phyloP scores from a whole-genome alignment of 192 early-diverging fungal genomes.

The Chytriomyces hyalinus region DNA sequence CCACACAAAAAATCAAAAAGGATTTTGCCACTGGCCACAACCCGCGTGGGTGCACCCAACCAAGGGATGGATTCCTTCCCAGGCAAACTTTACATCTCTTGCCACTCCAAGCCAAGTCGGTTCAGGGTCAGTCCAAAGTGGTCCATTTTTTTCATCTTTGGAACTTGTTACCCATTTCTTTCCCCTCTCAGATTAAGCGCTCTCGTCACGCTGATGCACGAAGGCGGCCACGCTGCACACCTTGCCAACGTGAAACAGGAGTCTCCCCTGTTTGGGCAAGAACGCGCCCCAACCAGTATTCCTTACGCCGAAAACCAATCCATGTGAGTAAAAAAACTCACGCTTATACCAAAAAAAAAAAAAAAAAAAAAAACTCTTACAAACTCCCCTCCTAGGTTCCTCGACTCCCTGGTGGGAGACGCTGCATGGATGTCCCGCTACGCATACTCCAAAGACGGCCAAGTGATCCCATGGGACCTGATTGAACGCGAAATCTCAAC shows the following conservation, averaged over 20 bases:
- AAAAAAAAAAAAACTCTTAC: too few relatives aligned
- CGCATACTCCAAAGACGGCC: constrained; percentile 32
- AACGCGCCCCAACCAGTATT: constrained; percentile 39
- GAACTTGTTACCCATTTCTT: constrained; percentile 22
- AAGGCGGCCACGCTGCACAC: constrained; percentile 33
- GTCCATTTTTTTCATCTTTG: constrained; percentile 8
- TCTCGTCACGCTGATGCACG: constrained; percentile 40
- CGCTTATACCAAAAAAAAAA: too few relatives aligned
- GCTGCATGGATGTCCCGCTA: constrained; percentile 39
- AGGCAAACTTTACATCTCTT: constrained; percentile 36
- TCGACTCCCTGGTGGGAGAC: constrained; percentile 40
- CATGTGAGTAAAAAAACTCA: constrained; percentile 6
- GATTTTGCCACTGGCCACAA: constrained; percentile 43
- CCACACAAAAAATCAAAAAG: constrained; percentile 36
- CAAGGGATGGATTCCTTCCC: constrained; percentile 31
- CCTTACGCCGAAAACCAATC: constrained; percentile 42
- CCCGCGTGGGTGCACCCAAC: constrained; percentile 35
- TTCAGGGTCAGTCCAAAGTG: not conserved
- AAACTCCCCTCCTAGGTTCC: constrained; percentile 11
- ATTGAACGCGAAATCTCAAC: constrained; percentile 36
- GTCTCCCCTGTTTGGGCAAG: constrained; percentile 38
- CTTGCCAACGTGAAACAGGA: constrained; percentile 39
- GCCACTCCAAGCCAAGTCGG: constrained; percentile 35
- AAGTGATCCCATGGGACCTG: constrained; percentile 42
- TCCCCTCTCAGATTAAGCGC: constrained; percentile 13